These are phyloP conservation scores for Mycena latifolia DNA, from an alignment of 768 basidiomycete genomes.

Conservation along the genomic window DNA sequence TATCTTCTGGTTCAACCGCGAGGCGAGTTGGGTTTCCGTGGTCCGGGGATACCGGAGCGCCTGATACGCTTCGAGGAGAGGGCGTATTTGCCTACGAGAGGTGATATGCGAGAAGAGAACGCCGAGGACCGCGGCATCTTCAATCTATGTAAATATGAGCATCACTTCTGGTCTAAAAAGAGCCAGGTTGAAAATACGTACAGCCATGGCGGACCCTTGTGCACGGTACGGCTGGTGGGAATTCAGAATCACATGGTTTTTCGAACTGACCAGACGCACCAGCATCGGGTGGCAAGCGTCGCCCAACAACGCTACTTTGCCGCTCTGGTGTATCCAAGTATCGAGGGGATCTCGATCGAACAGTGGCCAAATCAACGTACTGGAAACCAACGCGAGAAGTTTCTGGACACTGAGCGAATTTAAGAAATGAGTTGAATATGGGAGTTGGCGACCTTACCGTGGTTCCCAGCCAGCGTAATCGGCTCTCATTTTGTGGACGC, in stretches of 20 bases:
- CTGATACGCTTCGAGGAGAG: slow-evolving; percentile 66
- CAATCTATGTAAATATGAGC: slow-evolving; percentile 43
- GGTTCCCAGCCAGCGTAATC: slow-evolving; percentile 65
- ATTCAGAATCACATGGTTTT: background rate
- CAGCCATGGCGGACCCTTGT: slow-evolving; percentile 69
- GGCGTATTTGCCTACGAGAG: slow-evolving; percentile 53
- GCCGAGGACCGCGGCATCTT: slow-evolving; percentile 64
- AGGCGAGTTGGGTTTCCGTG: slow-evolving; percentile 60
- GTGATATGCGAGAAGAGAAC: slow-evolving; percentile 66
- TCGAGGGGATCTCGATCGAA: slow-evolving; percentile 62
- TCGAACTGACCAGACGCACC: slow-evolving; percentile 5
- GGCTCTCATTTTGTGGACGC: slow-evolving; percentile 58
- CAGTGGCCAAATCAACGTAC: slow-evolving; percentile 61
- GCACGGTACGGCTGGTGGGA: slow-evolving; percentile 62
- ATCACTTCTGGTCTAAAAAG: background rate
- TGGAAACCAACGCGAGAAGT: slow-evolving; percentile 56
- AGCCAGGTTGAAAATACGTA: slow-evolving; percentile 36
- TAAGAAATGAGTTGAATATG: background rate
- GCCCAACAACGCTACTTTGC: slow-evolving; percentile 60
- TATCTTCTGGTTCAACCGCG: slow-evolving; percentile 63
- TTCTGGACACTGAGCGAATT: slow-evolving; percentile 53
- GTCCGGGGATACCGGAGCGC: slow-evolving; percentile 65
- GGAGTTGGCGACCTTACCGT: background rate
- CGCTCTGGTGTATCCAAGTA: slow-evolving; percentile 61
- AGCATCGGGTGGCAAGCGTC: slow-evolving; percentile 74